These are phyloP conservation scores for Rhododendron molle DNA, from an alignment of 148 eudicot genomes.

Conservation along the genomic window DNA sequence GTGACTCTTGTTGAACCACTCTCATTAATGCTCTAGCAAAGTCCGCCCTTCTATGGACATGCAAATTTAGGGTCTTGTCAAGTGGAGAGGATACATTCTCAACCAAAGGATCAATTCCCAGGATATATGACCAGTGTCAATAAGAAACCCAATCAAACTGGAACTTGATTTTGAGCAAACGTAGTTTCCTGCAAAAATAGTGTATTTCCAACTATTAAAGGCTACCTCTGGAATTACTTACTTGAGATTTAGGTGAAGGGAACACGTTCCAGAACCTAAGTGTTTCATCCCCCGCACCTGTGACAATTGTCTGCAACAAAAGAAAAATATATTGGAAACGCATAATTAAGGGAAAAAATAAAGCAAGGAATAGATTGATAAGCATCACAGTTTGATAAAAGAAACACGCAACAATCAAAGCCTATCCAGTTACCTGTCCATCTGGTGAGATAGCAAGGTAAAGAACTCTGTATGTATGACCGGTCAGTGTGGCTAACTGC, in stretches of 20 bases:
- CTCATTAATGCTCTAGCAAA: neutral
- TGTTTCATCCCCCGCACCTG: conserved; percentile 98
- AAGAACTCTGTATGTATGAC: conserved; percentile 79
- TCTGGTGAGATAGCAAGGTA: conserved; percentile 89
- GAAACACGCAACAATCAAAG: neutral
- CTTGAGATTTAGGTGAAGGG: conserved; percentile 89
- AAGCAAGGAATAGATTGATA: neutral
- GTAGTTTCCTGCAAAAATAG: neutral
- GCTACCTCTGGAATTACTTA: conserved; percentile 15
- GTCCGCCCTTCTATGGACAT: neutral
- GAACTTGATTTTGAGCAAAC: neutral
- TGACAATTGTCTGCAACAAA: conserved; percentile 73
- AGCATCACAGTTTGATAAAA: neutral
- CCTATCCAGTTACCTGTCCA: conserved; percentile 59
- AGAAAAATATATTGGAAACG: neutral
- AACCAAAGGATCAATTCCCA: neutral
- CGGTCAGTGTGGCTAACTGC: conserved; percentile 84
- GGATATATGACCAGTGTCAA: neutral
- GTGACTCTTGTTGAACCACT: neutral
- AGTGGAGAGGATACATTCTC: neutral
- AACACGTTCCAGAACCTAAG: conserved; percentile 93
- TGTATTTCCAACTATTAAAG: neutral
- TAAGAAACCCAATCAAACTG: neutral
- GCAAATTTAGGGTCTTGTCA: neutral
- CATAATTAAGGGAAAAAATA: neutral